Base-by-base conservation (phyloP, 73 alveolate genomes). In the Paraurostyla sp. region DNA sequence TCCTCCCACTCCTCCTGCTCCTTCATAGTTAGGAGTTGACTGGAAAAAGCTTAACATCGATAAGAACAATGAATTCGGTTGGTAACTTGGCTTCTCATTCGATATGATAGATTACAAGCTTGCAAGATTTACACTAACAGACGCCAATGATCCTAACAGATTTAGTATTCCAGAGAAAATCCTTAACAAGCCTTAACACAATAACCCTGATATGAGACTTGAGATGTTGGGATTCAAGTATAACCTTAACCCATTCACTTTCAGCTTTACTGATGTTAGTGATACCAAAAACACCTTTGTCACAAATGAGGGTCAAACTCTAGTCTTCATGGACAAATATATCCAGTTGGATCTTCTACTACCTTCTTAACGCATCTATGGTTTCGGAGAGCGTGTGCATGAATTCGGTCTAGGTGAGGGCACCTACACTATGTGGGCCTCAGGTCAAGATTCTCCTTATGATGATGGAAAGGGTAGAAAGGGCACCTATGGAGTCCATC, bases 381-480 rank as follows among this genome's bases (percentile, higher is more conserved):
- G 95, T 4, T 51, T 91, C 41, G 95, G 95, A 29, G 95, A 91
- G 52, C 45, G 95, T 27, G 30, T 25, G 2, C 65, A 71, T 38
- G 83, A 57, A 32, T 91, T 91, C 52, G 60, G 23, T 36, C 88
- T 91, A 0, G 54, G 40, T 15, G 87, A 65, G 15, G 95, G 95
- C 52, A 73, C 86, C 41, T 91, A 59, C 65, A 83, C 92, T 0
- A 32, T 80, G 54, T 91, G 91, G 91, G 60, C 91, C 13, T 50
- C 85, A 13, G 95, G 92, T 0, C 33, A 73, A 45, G 57, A 11
- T 36, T 4, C 38, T 42, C 68, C 48, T 50, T 65, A 42, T 48
- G 95, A 89, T 40, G 82, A 81, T 41, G 83, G 91, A 68, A 20
- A 36, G 41, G 91, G 91, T 35, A 23, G 91, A 1, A 56, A 59